Evolutionary conservation across 306 rosid genomes (phyloP), one percentile per base, ranked within the genome.

Genomic region (Sphenostylis stenocarpa): DNA sequence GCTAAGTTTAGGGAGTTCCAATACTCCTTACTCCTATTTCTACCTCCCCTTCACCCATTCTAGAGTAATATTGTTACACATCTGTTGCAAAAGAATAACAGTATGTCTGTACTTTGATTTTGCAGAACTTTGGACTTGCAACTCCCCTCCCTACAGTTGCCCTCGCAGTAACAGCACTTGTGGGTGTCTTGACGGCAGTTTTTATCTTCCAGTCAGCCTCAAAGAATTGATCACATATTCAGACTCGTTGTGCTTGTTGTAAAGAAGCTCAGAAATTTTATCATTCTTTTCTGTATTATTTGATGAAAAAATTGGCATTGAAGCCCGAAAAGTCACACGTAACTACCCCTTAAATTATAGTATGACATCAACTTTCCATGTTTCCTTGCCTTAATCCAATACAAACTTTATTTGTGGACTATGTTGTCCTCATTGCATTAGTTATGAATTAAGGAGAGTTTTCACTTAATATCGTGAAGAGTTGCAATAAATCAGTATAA

Each of bases 121-220:
- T 84, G 88, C 91, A 95, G 99, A 95, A 95, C 76, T 89, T 95
- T 72, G 97, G 97, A 81, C 86, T 95, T 34, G 67, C 83, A 28
- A 0, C 29, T 63, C 97, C 99, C 71, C 76, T 88, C 48, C 99
- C 99, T 31, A 85, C 96, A 11, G 96, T 80, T 80, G 97, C 99
- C 68, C 82, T 92, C 82, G 99, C 80, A 41, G 92, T 95, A 64
- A 92, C 99, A 3, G 89, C 86, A 79, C 76, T 92, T 86, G 97
- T 88, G 51, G 97, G 99, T 41, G 82, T 92, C 79, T 85, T 94
- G 84, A 92, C 95, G 0, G 96, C 96, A 39, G 79, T 92, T 73
- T 92, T 94, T 68, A 95, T 92, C 84, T 95, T 90, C 85, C 99
- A 95, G 78, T 95, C 99, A 56, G 97, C 97, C 72, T 87, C 98